phyloP scores from a whole-genome alignment of 176 grass and related monocot genomes.

The Urochloa ruziziensis region DNA sequence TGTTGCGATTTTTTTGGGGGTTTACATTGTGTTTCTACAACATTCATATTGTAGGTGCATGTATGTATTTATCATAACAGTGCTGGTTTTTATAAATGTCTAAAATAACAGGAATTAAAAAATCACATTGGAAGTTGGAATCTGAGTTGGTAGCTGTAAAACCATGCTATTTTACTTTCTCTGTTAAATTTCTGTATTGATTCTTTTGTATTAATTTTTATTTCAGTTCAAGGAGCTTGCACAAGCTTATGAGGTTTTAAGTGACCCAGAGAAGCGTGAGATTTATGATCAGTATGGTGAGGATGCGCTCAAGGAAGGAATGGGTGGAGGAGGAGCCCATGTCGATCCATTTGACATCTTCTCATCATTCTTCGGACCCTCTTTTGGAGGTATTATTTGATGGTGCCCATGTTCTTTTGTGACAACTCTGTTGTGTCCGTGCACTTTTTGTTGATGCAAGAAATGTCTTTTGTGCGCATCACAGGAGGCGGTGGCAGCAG shows the following conservation, averaged over 20 bases:
- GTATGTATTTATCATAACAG: not conserved
- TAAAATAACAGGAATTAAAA: not conserved
- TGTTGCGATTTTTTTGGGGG: not conserved
- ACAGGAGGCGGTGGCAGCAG: slow-evolving; percentile 83
- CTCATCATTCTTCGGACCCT: slow-evolving; percentile 87
- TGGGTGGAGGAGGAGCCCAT: slow-evolving; percentile 70
- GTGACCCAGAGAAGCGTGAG: slow-evolving; percentile 97
- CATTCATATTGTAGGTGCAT: not conserved
- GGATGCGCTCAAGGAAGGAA: slow-evolving; percentile 99
- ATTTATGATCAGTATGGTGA: slow-evolving; percentile 98
- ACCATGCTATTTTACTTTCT: not conserved
- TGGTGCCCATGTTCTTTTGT: slow-evolving; percentile 7
- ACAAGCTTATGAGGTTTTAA: slow-evolving; percentile 95
- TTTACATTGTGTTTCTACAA: not conserved
- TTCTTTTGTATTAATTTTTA: slow-evolving; percentile 19
- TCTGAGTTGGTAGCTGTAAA: not conserved
- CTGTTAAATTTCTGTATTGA: not conserved
- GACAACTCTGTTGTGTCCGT: not conserved
- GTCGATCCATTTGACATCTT: slow-evolving; percentile 96
- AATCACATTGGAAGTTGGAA: not conserved
- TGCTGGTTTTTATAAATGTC: not conserved
- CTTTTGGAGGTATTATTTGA: slow-evolving; percentile 63
- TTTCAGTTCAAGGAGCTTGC: slow-evolving; percentile 99
- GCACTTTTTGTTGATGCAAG: not conserved
- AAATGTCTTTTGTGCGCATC: not conserved